A percentile compares a stretch with the other conserved stretches of the same genome.
Evolutionary conservation across 202 grass and related monocot genomes (phyloP).

Genomic region (Panicum virgatum): DNA sequence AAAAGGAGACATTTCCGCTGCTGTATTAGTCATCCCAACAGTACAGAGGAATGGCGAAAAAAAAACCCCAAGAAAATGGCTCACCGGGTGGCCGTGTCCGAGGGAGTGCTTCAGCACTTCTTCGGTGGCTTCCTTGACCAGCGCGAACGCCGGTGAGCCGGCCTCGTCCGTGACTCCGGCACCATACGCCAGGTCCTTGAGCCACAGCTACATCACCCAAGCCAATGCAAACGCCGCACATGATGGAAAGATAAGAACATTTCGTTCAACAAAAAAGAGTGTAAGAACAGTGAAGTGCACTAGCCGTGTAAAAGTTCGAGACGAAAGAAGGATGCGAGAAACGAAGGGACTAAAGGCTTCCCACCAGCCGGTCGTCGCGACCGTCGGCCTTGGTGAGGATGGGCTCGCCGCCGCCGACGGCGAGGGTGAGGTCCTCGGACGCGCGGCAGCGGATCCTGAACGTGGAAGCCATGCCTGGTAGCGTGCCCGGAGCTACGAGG

Average conservation of each 20-base stretch:
- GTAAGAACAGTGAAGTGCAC: background rate
- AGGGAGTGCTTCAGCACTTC: slow-evolving; percentile 12
- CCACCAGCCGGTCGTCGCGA: slow-evolving; percentile 21
- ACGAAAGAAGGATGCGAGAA: background rate
- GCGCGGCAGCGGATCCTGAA: slow-evolving; percentile 27
- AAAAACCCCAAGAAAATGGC: background rate
- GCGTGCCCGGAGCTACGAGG: background rate
- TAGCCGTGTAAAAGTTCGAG: background rate
- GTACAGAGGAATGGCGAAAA: background rate
- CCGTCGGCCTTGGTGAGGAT: background rate
- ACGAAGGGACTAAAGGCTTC: background rate
- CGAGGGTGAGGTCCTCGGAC: background rate
- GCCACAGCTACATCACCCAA: background rate
- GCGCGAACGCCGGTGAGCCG: background rate
- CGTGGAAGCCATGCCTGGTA: slow-evolving; percentile 19
- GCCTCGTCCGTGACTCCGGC: slow-evolving; percentile 23
- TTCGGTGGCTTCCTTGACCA: slow-evolving; percentile 31
- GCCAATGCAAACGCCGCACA: no score
- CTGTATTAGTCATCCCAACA: background rate
- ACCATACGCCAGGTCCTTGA: background rate
- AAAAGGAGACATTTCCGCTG: background rate
- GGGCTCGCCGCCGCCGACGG: background rate
- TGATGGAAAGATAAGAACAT: no score
- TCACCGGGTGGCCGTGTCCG: background rate
- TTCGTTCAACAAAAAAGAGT: no score